A percentile compares a stretch with the other conserved stretches of the same genome.
Evolutionary conservation across 805 yeast genomes (phyloP).

Genomic region (Nakazawaea populi): DNA sequence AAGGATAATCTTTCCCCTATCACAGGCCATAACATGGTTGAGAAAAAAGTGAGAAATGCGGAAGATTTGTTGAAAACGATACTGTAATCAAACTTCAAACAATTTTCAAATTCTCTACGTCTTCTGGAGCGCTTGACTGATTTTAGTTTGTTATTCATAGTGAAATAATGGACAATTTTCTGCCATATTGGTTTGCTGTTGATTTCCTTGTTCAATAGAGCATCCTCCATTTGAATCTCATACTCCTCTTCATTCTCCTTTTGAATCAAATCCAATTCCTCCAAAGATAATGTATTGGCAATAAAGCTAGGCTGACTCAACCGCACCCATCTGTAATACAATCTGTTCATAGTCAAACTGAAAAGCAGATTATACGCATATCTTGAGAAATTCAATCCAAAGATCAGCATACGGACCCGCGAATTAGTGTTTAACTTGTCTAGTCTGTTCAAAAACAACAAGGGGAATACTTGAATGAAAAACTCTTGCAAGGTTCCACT

Average conservation of each 20-base stretch:
- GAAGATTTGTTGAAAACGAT: conserved; percentile 17
- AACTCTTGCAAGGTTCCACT: conserved; percentile 12
- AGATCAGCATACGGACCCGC: conserved; percentile 1
- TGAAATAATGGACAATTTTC: neutral
- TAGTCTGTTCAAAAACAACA: conserved; percentile 12
- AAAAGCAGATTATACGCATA: conserved; percentile 14
- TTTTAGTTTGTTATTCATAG: conserved; percentile 1
- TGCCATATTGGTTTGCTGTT: conserved; percentile 1
- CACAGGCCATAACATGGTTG: conserved; percentile 29
- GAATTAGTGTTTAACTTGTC: neutral
- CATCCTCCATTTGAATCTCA: conserved; percentile 9
- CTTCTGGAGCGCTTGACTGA: conserved; percentile 15
- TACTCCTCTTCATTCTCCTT: conserved; percentile 22
- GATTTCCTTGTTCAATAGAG: neutral
- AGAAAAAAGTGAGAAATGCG: conserved; percentile 13
- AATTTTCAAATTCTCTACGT: conserved; percentile 21
- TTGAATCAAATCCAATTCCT: conserved; percentile 26
- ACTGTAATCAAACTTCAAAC: conserved; percentile 24
- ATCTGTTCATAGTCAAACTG: conserved; percentile 22
- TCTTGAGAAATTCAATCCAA: conserved; percentile 6
- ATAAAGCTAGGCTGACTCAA: conserved; percentile 27
- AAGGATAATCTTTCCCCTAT: conserved; percentile 22
- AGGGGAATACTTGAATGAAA: conserved; percentile 18
- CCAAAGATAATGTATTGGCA: conserved; percentile 25
- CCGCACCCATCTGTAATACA: conserved; percentile 28